Evolutionary conservation across 805 yeast species (phyloP).

Genomic region (Vanderwaltozyma tropicalis): DNA sequence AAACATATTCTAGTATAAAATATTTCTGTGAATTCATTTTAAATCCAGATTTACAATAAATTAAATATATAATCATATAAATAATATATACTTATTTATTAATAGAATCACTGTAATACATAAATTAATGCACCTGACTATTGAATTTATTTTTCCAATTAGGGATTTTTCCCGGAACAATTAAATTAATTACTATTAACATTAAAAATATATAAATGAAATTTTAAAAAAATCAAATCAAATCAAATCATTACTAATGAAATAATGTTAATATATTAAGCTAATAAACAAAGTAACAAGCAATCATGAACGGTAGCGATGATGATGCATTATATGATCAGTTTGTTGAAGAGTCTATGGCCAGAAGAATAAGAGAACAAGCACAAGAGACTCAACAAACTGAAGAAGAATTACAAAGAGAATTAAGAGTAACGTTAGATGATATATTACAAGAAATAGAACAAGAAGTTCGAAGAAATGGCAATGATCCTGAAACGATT

Average conservation of each 20-base stretch:
- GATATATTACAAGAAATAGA: slow-evolving; percentile 7
- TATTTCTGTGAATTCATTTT: slow-evolving; percentile 52
- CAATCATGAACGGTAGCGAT: not conserved
- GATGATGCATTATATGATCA: slow-evolving; percentile 13
- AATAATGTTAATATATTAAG: too few relatives aligned
- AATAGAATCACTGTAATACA: too few relatives aligned
- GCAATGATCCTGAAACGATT: not conserved
- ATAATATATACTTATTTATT: too few relatives aligned
- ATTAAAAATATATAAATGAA: too few relatives aligned
- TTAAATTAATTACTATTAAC: too few relatives aligned
- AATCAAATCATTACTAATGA: too few relatives aligned
- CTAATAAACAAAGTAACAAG: too few relatives aligned
- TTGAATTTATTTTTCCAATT: too few relatives aligned
- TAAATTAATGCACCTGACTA: too few relatives aligned
- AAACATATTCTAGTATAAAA: slow-evolving; percentile 55
- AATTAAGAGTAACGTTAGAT: slow-evolving; percentile 9
- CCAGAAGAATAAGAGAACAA: slow-evolving; percentile 4
- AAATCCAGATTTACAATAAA: slow-evolving; percentile 29
- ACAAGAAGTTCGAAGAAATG: not conserved
- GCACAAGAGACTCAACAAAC: slow-evolving; percentile 6
- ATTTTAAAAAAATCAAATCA: too few relatives aligned
- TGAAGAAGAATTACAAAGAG: slow-evolving; percentile 12
- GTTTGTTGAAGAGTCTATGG: slow-evolving; percentile 9
- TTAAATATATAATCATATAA: not conserved
- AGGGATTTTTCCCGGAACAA: too few relatives aligned